Percentiles rank a stretch among this genome's conserved stretches.
Conservation (phyloP, 2,329 filamentous ascomycete species). For the Verticillium nonalfalfae region DNA sequence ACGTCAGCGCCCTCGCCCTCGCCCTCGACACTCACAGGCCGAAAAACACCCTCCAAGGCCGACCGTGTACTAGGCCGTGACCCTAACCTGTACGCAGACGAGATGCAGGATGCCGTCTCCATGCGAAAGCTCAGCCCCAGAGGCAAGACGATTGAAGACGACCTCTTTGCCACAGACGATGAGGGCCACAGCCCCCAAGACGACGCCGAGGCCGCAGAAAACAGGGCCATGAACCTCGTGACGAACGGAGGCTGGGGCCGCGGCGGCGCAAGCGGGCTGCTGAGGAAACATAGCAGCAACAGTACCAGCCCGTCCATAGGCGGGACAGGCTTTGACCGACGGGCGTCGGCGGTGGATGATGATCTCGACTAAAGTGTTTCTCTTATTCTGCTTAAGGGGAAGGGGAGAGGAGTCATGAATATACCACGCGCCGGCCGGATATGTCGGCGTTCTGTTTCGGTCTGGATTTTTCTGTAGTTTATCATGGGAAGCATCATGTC, state of each 20-base stretch:
- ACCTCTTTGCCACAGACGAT: slow-evolving; percentile 33
- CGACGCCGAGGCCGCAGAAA: slow-evolving; percentile 30
- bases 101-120: slow-evolving; percentile 31
- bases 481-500: background rate
- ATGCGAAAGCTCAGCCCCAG: slow-evolving; percentile 40
- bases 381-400: slow-evolving; percentile 1
- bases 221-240: slow-evolving; percentile 38
- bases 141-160: slow-evolving; percentile 36
- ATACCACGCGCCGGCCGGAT: background rate
- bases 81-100: slow-evolving; percentile 47
- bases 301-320: background rate
- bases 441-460: slow-evolving; percentile 1
- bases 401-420: background rate
- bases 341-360: slow-evolving; percentile 5
- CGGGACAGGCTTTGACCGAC: slow-evolving; percentile 5
- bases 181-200: slow-evolving; percentile 26
- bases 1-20: background rate
- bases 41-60: slow-evolving; percentile 45
- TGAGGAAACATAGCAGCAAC: slow-evolving; percentile 26
- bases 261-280: slow-evolving; percentile 34
- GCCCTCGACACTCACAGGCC: slow-evolving; percentile 13
- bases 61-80: slow-evolving; percentile 53
- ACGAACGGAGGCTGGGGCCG: slow-evolving; percentile 31
- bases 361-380: slow-evolving; percentile 6
- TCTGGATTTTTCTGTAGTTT: background rate